Percentiles rank a stretch among this genome's conserved stretches.
Evolutionary conservation across 768 basidiomycete species (phyloP).

Genomic region (Mycena indigotica): DNA sequence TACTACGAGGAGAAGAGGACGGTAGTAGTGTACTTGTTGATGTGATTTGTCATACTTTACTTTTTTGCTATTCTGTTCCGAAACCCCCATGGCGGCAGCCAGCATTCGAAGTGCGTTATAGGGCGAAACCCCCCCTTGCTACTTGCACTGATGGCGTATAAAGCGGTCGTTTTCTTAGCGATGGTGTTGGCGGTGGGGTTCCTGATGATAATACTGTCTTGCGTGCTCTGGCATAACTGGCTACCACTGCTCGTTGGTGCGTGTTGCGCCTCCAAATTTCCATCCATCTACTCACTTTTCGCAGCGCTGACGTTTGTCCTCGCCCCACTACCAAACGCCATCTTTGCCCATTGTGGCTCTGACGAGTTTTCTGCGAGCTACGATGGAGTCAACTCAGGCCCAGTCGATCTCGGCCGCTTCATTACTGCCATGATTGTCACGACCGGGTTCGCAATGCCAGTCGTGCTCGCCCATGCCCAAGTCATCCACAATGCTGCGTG

Average conservation of each 20-base stretch:
- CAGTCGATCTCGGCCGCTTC: conserved; percentile 92
- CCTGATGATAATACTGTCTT: conserved; percentile 94
- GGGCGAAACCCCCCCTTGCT: not conserved
- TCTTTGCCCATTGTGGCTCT: conserved; percentile 89
- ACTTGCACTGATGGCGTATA: not conserved
- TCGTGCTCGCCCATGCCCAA: conserved; percentile 89
- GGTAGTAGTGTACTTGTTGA: conserved; percentile 9
- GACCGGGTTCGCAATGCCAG: conserved; percentile 89
- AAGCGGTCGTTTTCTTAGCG: conserved; percentile 94
- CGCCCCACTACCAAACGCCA: conserved; percentile 92
- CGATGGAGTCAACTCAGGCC: conserved; percentile 53
- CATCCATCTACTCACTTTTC: conserved; percentile 2
- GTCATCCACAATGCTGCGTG: conserved; percentile 84
- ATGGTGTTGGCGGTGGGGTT: conserved; percentile 99
- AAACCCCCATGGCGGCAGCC: conserved; percentile 1
- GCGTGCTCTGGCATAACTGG: conserved; percentile 97
- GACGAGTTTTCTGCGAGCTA: conserved; percentile 87
- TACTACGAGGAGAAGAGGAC: conserved; percentile 32
- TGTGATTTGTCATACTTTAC: not conserved
- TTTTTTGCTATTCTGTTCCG: conserved; percentile 1
- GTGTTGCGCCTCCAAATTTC: conserved; percentile 30
- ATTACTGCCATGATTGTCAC: conserved; percentile 89
- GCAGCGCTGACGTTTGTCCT: conserved; percentile 93
- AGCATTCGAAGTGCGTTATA: conserved; percentile 1
- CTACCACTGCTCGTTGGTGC: conserved; percentile 92